phyloP scores from a whole-genome alignment of 345 rosid species.

The Theobroma cacao region DNA sequence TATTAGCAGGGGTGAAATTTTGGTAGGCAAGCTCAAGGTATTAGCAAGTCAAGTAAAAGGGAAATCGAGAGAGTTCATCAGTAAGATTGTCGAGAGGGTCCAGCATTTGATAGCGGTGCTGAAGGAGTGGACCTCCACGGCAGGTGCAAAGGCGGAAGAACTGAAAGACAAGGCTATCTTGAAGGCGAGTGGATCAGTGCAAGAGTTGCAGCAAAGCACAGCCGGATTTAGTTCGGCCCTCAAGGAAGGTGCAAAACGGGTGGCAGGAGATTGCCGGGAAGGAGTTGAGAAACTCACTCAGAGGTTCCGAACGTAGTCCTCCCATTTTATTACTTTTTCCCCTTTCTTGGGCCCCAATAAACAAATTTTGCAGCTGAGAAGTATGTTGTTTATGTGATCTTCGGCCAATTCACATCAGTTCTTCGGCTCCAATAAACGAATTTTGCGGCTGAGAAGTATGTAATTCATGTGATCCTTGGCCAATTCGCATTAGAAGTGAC shows the following conservation, averaged over 20 bases:
- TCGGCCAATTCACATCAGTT: neutral
- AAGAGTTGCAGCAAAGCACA: slow-evolving; percentile 56
- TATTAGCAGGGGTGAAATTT: slow-evolving; percentile 48
- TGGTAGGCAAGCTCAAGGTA: slow-evolving; percentile 55
- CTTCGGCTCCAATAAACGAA: slow-evolving; percentile 14
- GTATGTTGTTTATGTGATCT: neutral
- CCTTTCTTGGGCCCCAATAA: slow-evolving; percentile 7
- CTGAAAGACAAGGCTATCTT: slow-evolving; percentile 18
- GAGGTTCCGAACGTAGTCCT: slow-evolving; percentile 47
- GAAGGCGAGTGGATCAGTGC: slow-evolving; percentile 39
- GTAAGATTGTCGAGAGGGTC: slow-evolving; percentile 48
- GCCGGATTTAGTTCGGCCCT: slow-evolving; percentile 42
- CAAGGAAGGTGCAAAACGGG: slow-evolving; percentile 54
- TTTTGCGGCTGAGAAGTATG: slow-evolving; percentile 7
- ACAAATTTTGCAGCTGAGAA: slow-evolving; percentile 17
- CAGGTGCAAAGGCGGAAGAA: slow-evolving; percentile 31
- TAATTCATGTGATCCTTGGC: neutral
- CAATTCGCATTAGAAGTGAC: neutral
- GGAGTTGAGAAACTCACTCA: slow-evolving; percentile 67
- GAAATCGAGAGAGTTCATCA: slow-evolving; percentile 51
- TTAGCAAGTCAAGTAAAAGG: slow-evolving; percentile 50
- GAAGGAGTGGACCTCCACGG: slow-evolving; percentile 38
- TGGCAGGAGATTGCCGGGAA: slow-evolving; percentile 61
- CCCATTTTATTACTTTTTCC: too few relatives aligned
- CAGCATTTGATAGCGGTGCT: slow-evolving; percentile 35